Conservation (phyloP, 2,329 filamentous ascomycete species). For the Epichloe coenophiala region DNA sequence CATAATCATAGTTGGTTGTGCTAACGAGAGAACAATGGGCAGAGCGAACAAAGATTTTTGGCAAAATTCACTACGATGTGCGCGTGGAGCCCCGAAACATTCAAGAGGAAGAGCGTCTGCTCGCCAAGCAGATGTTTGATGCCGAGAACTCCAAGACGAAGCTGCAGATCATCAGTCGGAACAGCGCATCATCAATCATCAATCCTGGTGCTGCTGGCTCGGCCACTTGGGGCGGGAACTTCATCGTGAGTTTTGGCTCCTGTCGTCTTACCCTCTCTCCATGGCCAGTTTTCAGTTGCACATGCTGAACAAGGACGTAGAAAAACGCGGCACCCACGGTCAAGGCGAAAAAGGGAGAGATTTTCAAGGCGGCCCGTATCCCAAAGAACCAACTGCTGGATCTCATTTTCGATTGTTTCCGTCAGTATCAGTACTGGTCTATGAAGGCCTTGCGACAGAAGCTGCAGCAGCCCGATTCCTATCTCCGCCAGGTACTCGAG, state of each 20-base stretch:
- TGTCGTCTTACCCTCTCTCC: background rate
- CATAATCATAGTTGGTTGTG: background rate
- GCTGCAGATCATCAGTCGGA: conserved; percentile 35
- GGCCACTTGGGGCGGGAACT: conserved; percentile 27
- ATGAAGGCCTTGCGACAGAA: conserved; percentile 70
- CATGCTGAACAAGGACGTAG: conserved; percentile 19
- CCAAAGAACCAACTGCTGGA: conserved; percentile 80
- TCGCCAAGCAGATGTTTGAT: conserved; percentile 41
- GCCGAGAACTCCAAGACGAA: conserved; percentile 36
- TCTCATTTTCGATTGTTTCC: conserved; percentile 71
- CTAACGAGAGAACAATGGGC: conserved; percentile 11
- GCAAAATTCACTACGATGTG: conserved; percentile 62
- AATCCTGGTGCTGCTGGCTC: conserved; percentile 36
- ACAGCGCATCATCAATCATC: conserved; percentile 37
- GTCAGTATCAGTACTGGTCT: conserved; percentile 82
- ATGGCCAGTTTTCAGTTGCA: background rate
- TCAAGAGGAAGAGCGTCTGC: conserved; percentile 50
- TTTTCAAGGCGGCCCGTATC: conserved; percentile 76
- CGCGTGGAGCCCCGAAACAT: conserved; percentile 62
- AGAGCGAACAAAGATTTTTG: conserved; percentile 69
- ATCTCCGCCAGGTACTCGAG: conserved; percentile 72
- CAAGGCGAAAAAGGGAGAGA: conserved; percentile 52
- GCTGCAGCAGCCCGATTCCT: conserved; percentile 83
- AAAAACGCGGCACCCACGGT: conserved; percentile 35
- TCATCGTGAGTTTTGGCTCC: conserved; percentile 40